Conservation (phyloP, 75 land plant species). For the Cryptomeria japonica region DNA sequence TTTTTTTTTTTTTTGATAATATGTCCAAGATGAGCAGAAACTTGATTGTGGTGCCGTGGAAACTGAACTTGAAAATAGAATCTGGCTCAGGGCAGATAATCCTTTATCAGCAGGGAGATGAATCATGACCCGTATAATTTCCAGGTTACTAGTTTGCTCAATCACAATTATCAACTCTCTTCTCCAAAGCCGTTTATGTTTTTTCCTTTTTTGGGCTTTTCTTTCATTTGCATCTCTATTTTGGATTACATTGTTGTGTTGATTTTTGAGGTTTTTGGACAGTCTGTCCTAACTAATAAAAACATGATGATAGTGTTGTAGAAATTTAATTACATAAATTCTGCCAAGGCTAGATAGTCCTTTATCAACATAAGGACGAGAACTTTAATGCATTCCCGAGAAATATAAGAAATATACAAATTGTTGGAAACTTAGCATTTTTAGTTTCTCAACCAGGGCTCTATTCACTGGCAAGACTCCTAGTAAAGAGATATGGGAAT, state of each 20-base stretch:
- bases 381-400: background rate
- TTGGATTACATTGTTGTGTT: background rate
- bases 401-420: background rate
- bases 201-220: background rate
- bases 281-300: background rate
- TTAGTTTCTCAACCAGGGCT: background rate
- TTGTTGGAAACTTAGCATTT: background rate
- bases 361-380: background rate
- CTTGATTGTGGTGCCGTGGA: background rate
- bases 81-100: background rate
- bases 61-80: background rate
- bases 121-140: background rate
- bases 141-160: background rate
- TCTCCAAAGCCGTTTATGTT: background rate
- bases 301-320: background rate
- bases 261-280: background rate
- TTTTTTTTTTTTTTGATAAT: background rate
- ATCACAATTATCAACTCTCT: no score
- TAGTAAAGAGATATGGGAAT: background rate
- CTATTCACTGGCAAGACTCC: background rate
- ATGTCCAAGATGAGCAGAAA: background rate
- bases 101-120: background rate
- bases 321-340: background rate
- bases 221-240: background rate
- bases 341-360: background rate